Evolutionary conservation across 352 stramenopile genomes (phyloP).

Genomic region (Nothophytophthora sp.): DNA sequence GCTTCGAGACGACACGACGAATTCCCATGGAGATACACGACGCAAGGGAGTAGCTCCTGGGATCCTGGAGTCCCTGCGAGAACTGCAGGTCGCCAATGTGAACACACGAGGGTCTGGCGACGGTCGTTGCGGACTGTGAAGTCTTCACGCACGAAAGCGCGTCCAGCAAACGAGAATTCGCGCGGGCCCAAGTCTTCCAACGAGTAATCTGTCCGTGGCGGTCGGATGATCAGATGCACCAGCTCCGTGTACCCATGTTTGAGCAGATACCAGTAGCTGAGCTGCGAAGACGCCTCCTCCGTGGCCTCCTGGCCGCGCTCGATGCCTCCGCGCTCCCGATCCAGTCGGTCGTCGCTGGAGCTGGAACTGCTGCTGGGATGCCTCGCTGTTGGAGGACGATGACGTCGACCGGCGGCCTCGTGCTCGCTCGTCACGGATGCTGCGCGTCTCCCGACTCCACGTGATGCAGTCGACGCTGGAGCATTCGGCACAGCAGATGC

Average conservation of each 20-base stretch:
- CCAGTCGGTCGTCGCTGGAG: constrained; percentile 18
- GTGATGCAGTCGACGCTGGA: too few species aligned
- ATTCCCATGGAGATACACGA: constrained; percentile 99
- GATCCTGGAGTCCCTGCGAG: constrained; percentile 23
- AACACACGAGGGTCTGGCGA: constrained; percentile 91
- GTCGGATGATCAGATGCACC: constrained; percentile 98
- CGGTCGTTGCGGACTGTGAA: constrained; percentile 87
- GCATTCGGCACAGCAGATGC: too few species aligned
- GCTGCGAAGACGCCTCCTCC: constrained; percentile 71
- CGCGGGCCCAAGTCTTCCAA: constrained; percentile 90
- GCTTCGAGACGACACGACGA: constrained; percentile 95
- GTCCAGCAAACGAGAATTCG: constrained; percentile 90
- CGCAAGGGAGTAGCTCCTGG: constrained; percentile 81
- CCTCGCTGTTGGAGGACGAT: too few species aligned
- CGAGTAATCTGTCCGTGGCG: constrained; percentile 93
- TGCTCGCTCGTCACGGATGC: too few species aligned
- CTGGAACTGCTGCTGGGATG: constrained; percentile 19
- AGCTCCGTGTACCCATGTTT: constrained; percentile 95
- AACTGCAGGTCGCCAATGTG: constrained; percentile 90
- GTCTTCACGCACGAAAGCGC: constrained; percentile 89
- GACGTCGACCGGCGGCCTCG: too few species aligned
- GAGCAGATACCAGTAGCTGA: constrained; percentile 87
- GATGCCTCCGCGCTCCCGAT: constrained; percentile 64
- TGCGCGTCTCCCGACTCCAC: too few species aligned
- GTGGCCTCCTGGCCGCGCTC: constrained; percentile 68